These are phyloP conservation scores for Pichia kudriavzevii DNA, from an alignment of 1,139 yeast species.

Conservation along the genomic window DNA sequence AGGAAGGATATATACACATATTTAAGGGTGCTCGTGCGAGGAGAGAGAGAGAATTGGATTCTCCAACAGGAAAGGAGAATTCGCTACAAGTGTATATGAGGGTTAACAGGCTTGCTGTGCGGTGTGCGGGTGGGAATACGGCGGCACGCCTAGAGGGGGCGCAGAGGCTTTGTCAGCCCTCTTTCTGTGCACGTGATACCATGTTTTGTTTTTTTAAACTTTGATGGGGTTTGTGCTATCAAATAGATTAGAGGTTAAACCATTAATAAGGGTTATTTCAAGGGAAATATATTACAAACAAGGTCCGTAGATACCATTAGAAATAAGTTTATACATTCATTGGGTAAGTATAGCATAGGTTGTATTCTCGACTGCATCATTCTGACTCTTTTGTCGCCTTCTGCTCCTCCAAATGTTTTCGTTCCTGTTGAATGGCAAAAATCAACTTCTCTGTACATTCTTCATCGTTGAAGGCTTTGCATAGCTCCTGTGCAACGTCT, in stretches of 20 bases:
- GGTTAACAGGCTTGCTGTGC: background rate
- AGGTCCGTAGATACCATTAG: too few species aligned
- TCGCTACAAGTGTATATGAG: slow-evolving; percentile 1
- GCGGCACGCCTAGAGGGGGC: too few species aligned
- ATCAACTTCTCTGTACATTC: slow-evolving; percentile 17
- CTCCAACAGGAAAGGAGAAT: slow-evolving; percentile 4
- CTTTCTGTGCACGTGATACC: background rate
- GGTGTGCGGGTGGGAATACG: slow-evolving; percentile 5
- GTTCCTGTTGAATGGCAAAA: slow-evolving; percentile 24
- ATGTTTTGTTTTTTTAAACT: too few species aligned
- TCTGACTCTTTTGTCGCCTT: too few species aligned
- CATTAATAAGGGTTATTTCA: too few species aligned
- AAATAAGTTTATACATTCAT: background rate
- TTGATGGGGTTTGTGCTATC: too few species aligned
- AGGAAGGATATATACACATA: too few species aligned
- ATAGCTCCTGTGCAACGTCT: slow-evolving; percentile 19
- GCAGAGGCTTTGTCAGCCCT: slow-evolving; percentile 1
- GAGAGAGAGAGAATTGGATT: too few species aligned
- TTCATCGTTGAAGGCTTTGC: slow-evolving; percentile 19
- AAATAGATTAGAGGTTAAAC: too few species aligned
- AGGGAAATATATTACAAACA: too few species aligned
- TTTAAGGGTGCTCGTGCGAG: too few species aligned
- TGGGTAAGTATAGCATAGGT: background rate
- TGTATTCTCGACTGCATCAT: background rate
- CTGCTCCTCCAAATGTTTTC: slow-evolving; percentile 4